phyloP scores from a whole-genome alignment of 768 basidiomycete species.

The Russula sp. region DNA sequence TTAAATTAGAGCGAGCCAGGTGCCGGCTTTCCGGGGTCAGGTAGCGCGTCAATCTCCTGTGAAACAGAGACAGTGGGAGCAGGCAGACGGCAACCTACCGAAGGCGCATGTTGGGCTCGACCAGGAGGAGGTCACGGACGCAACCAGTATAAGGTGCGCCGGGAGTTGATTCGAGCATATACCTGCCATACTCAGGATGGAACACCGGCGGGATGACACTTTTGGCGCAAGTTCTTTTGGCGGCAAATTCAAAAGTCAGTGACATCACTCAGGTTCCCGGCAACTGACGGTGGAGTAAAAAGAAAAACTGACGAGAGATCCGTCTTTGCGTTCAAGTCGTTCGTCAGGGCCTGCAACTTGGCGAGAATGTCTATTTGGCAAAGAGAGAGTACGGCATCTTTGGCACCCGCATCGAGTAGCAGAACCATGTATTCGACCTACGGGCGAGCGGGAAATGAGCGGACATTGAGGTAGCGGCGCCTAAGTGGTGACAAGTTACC shows the following conservation, averaged over 20 bases:
- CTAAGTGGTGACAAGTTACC: constrained; percentile 40
- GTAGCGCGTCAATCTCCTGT: background rate
- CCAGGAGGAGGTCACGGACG: constrained; percentile 77
- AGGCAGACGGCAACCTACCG: constrained; percentile 40
- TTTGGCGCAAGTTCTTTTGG: background rate
- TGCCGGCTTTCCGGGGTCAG: constrained; percentile 49
- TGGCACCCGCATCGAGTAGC: constrained; percentile 68
- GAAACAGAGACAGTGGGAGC: background rate
- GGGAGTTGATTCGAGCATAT: constrained; percentile 98
- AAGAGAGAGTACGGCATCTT: constrained; percentile 85
- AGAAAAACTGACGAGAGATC: constrained; percentile 49
- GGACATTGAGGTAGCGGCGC: constrained; percentile 2
- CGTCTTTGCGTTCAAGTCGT: constrained; percentile 55
- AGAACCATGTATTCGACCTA: constrained; percentile 98
- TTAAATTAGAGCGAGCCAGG: constrained; percentile 78
- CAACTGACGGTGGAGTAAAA: background rate
- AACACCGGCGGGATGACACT: constrained; percentile 56
- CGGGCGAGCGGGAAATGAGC: background rate
- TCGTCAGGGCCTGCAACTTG: constrained; percentile 63
- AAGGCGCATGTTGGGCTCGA: constrained; percentile 94
- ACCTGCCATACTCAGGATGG: constrained; percentile 97
- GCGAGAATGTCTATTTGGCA: constrained; percentile 90
- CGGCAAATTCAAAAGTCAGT: background rate
- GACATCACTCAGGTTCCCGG: background rate
- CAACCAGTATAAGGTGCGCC: constrained; percentile 91